phyloP scores from a whole-genome alignment of 116 monocot species.

The Zostera marina region DNA sequence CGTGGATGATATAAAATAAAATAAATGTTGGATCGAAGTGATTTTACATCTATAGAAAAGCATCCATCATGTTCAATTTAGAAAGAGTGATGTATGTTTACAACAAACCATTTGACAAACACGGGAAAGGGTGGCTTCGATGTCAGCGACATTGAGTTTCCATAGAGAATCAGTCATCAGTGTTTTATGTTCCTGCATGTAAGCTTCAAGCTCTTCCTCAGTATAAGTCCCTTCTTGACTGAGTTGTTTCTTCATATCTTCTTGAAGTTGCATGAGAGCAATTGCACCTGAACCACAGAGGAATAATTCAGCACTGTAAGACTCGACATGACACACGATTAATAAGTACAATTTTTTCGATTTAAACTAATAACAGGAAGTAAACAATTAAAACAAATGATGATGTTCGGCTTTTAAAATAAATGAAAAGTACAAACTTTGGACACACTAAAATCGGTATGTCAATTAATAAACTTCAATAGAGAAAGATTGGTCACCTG shows the following conservation, averaged over 20 bases:
- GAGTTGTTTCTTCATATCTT: conserved; percentile 85
- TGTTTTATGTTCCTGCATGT: conserved; percentile 67
- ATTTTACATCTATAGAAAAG: neutral
- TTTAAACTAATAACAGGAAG: neutral
- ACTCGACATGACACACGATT: neutral
- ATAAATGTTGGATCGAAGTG: too few relatives aligned
- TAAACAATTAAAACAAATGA: too few relatives aligned
- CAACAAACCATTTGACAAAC: conserved; percentile 75
- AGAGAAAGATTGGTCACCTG: conserved; percentile 28
- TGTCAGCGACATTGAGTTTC: conserved; percentile 99
- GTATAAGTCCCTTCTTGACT: conserved; percentile 64
- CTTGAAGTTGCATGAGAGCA: conserved; percentile 90
- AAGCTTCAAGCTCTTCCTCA: conserved; percentile 74
- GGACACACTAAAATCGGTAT: too few relatives aligned
- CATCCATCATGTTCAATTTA: neutral
- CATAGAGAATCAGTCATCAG: conserved; percentile 88
- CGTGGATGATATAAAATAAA: too few relatives aligned
- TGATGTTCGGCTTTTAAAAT: too few relatives aligned
- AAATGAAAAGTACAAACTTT: too few relatives aligned
- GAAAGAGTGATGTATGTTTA: neutral
- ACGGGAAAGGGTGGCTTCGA: conserved; percentile 75
- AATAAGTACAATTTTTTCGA: neutral
- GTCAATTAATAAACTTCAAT: neutral
- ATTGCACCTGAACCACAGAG: conserved; percentile 50
- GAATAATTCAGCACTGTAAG: neutral